These are phyloP conservation scores for Podospora fimiseda DNA, from an alignment of 495 filamentous ascomycete genomes.

Conservation along the genomic window DNA sequence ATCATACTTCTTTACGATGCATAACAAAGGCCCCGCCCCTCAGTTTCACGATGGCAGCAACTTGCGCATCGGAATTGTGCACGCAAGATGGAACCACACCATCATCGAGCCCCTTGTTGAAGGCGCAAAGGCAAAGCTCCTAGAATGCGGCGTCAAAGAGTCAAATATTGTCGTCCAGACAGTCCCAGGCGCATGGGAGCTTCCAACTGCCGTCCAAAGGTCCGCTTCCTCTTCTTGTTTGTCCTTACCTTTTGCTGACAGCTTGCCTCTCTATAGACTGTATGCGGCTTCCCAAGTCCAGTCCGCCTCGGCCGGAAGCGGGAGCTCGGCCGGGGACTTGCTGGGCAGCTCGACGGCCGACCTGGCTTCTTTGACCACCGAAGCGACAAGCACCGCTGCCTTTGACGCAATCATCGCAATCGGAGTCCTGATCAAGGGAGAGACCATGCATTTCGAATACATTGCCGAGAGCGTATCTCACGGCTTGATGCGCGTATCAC, in stretches of 20 bases:
- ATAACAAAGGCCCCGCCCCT: conserved; percentile 41
- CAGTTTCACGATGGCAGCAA: conserved; percentile 59
- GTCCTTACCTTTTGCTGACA: conserved; percentile 5
- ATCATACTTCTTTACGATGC: conserved; percentile 17
- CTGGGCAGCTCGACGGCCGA: conserved; percentile 62
- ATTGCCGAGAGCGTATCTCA: conserved; percentile 87
- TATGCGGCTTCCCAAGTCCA: conserved; percentile 85
- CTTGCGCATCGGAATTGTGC: conserved; percentile 88
- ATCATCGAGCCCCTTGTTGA: conserved; percentile 71
- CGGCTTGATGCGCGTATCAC: conserved; percentile 87
- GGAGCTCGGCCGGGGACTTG: conserved; percentile 71
- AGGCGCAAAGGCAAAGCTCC: conserved; percentile 51
- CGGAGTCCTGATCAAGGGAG: conserved; percentile 93
- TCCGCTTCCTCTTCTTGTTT: conserved; percentile 26
- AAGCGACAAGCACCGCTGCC: conserved; percentile 25
- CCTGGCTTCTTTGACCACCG: conserved; percentile 35
- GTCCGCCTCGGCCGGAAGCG: conserved; percentile 55
- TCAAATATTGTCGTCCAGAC: conserved; percentile 83
- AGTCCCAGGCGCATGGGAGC: conserved; percentile 90
- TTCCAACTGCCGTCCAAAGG: conserved; percentile 81
- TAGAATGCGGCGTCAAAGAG: conserved; percentile 66
- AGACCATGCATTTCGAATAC: conserved; percentile 98
- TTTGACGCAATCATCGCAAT: conserved; percentile 95
- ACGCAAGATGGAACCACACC: conserved; percentile 85
- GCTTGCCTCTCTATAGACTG: conserved; percentile 45